Evolutionary conservation across 2,329 filamentous ascomycete genomes (phyloP), one percentile per base, ranked within the genome.

Genomic region (Fusarium sp.): DNA sequence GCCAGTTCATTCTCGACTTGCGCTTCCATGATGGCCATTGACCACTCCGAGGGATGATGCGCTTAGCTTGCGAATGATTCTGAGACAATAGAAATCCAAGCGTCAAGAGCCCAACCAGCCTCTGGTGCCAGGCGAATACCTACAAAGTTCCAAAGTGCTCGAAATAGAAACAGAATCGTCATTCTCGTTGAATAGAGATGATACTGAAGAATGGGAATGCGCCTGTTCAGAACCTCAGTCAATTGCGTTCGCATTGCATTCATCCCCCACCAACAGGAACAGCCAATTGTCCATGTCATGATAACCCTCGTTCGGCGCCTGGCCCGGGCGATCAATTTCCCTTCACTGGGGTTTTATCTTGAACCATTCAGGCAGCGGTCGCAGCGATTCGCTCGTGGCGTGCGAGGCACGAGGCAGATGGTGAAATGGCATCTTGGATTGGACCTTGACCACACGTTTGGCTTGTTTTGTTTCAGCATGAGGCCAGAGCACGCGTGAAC

Each of bases 381-480:
- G 44, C 49, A 61, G 62, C 57, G 68, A 72, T 63, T 75, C 67
- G 73, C 65, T 66, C 61, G 45, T 50, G 49, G 67, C 54, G 55
- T 65, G 75, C 72, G 60, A 72, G 55, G 63, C 42, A 75, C 72
- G 53, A 72, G 55, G 60, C 41, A 62, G 50, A 61, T 47, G 50
- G 38, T 53, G 55, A 31, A 59, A 72, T 59, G 50, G 68, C 59
- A 75, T 64, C 29, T 70, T 46, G 61, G 57, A 72, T 71, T 75
- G 71, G 75, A 72, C 65, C 67, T 73, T 71, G 73, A 72, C 68
- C 72, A 74, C 72, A 71, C 63, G 62, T 64, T 64, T 46, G 68
- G 58, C 72, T 66, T 77, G 65, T 75, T 72, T 71, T 77, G 75
- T 77, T 77, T 77, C 75, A 77, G 74, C 57, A 71, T 70, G 69